These are phyloP conservation scores for Tylopilus rubrobrunneus DNA, from an alignment of 768 basidiomycete species.

Conservation along the genomic window DNA sequence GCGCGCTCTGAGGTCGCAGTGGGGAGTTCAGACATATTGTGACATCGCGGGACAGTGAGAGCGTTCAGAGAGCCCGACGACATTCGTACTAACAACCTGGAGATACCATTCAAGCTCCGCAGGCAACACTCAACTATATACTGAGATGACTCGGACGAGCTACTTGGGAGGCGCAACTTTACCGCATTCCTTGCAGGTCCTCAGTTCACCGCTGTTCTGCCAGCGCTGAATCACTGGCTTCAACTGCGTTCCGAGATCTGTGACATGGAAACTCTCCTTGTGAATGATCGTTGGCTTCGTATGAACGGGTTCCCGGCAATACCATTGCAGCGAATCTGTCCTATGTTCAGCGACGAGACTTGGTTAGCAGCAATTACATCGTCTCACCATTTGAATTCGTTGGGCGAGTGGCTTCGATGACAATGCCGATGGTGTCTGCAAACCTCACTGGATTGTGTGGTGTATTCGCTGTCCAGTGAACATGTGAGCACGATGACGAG, in stretches of 20 bases:
- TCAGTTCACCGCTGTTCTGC: slow-evolving; percentile 60
- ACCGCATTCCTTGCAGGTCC: slow-evolving; percentile 74
- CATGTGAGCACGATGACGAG: background rate
- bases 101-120: slow-evolving; percentile 17
- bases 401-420: slow-evolving; percentile 84
- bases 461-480: slow-evolving; percentile 67
- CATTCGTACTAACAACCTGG: background rate
- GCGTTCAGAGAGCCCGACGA: background rate
- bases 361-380: background rate
- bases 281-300: slow-evolving; percentile 67
- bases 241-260: slow-evolving; percentile 88
- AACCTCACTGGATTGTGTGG: slow-evolving; percentile 95
- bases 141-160: too few relatives aligned
- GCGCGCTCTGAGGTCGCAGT: slow-evolving; percentile 36
- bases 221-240: slow-evolving; percentile 88
- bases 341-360: background rate
- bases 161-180: slow-evolving; percentile 56
- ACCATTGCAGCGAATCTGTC: slow-evolving; percentile 89
- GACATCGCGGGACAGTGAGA: slow-evolving; percentile 34
- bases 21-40: slow-evolving; percentile 43
- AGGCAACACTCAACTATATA: background rate
- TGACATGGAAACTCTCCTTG: slow-evolving; percentile 83
- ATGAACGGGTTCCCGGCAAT: slow-evolving; percentile 68
- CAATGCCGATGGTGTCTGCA: slow-evolving; percentile 86
- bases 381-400: slow-evolving; percentile 64